Conservation (phyloP, 106 monocot species). For the Phalaenopsis aphrodite region DNA sequence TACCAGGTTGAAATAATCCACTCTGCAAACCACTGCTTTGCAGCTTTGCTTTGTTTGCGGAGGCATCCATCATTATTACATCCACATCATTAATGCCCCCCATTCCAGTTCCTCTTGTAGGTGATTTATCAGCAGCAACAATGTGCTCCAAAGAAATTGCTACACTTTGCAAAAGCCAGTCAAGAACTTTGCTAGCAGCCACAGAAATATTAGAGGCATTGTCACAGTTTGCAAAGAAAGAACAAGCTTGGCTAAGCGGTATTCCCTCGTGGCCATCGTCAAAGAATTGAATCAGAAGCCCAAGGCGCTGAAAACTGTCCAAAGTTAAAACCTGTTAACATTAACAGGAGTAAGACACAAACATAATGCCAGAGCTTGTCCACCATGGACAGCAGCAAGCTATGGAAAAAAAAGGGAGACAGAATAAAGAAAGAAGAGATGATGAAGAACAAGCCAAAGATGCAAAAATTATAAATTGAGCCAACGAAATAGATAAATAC, state of each 20-base stretch:
- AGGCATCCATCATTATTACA: constrained; percentile 65
- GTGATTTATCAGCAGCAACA: constrained; percentile 42
- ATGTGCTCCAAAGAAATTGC: constrained; percentile 50
- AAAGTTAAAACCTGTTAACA: constrained; percentile 57
- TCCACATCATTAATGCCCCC: constrained; percentile 45
- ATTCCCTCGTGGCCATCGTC: constrained; percentile 43
- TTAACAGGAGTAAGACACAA: constrained; percentile 1
- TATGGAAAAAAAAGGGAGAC: not conserved
- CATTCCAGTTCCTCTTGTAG: constrained; percentile 45
- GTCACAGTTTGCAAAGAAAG: constrained; percentile 84
- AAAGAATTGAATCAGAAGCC: constrained; percentile 67
- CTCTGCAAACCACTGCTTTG: constrained; percentile 21
- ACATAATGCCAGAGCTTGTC: not conserved
- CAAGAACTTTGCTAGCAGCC: constrained; percentile 60
- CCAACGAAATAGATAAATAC: not conserved
- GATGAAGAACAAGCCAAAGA: not conserved
- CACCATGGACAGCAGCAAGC: not conserved
- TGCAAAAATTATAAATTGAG: not conserved
- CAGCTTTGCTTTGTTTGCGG: constrained; percentile 21
- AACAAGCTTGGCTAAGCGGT: constrained; percentile 58
- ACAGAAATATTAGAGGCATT: constrained; percentile 78
- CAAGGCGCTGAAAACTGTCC: constrained; percentile 79
- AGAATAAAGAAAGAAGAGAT: not conserved
- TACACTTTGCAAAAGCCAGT: constrained; percentile 74
- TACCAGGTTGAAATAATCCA: constrained; percentile 13